Base-by-base conservation (phyloP, 2,329 filamentous ascomycete genomes). In the Neoarthrinium moseri region DNA sequence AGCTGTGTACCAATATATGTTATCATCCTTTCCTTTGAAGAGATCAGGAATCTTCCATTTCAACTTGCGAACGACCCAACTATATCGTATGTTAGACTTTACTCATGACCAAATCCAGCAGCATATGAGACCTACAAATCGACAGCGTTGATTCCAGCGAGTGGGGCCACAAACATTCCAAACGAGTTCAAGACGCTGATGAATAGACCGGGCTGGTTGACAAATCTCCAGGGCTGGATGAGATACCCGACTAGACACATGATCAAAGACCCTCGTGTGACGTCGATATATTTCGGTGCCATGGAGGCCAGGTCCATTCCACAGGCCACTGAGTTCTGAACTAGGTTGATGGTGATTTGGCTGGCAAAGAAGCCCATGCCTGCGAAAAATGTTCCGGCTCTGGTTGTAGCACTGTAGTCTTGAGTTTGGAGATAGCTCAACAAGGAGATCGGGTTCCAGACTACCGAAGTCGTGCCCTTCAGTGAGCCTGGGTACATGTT, bases 21-120 rank as follows among this genome's bases (percentile, higher is more conserved):
- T 47, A 29, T 42, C 30, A n/a, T 26, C 26, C 35, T 40, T 32
- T 15, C 52, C 51, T 8, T 50, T 43, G 39, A 45, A 55, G 7
- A 55, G 40, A 30, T 55, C 48, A 4, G 51, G 51, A 18, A 55
- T 38, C 18, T 48, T 51, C 47, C 47, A 52, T 7, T 48, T 48
- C 11, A 45, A n/a, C 27, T 35, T 45, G n/a, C 50, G 47, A 15
- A 53, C 39, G 23, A 52, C 23, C 49, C 46, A 53, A 38, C 36
- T 48, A 12, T 29, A 8, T 29, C 22, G 12, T 11, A 21, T 7
- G 13, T 36, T 34, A 10, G 23, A 40, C 8, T 46, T 39, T 8
- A 33, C 13, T 43, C 41, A 21, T 47, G 17, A 7, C 26, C 41
- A 6, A 50, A 33, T 6, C 42, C 42, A 13, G 44, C 32, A 18